Conservation (phyloP, 352 stramenopile genomes). For the Pythium volutum region DNA sequence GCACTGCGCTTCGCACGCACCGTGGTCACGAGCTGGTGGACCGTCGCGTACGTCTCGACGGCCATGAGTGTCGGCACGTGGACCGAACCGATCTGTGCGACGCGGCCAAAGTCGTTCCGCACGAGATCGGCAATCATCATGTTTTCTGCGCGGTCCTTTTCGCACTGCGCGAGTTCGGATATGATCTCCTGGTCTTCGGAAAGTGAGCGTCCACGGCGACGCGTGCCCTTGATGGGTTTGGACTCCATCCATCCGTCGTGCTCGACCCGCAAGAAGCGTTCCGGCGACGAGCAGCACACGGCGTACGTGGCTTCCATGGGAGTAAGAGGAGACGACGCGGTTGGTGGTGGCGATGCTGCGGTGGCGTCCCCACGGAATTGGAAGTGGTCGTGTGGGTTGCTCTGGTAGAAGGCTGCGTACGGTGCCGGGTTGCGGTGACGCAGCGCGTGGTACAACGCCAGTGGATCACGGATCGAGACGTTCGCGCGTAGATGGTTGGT, state of each 20-base stretch:
- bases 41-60: conserved; percentile 95
- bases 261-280: conserved; percentile 91
- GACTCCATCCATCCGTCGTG: conserved; percentile 88
- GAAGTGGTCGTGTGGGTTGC: conserved; percentile 48
- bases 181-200: conserved; percentile 61
- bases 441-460: conserved; percentile 90
- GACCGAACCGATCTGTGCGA: conserved; percentile 90
- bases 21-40: conserved; percentile 98
- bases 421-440: conserved; percentile 92
- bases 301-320: conserved; percentile 55
- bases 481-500: conserved; percentile 90
- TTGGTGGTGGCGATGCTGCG: not conserved
- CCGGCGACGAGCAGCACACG: conserved; percentile 95
- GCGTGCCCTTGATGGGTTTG: conserved; percentile 97
- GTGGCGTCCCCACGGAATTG: not conserved
- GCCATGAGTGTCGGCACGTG: conserved; percentile 93
- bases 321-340: not conserved
- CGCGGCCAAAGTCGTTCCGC: conserved; percentile 94
- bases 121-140: conserved; percentile 98
- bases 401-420: conserved; percentile 91
- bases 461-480: conserved; percentile 37
- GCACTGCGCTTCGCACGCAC: conserved; percentile 75
- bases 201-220: conserved; percentile 42
- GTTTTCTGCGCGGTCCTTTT: conserved; percentile 96
- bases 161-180: conserved; percentile 69